phyloP scores from a whole-genome alignment of 2,329 filamentous ascomycete species.

The Penicillium oxalicum region DNA sequence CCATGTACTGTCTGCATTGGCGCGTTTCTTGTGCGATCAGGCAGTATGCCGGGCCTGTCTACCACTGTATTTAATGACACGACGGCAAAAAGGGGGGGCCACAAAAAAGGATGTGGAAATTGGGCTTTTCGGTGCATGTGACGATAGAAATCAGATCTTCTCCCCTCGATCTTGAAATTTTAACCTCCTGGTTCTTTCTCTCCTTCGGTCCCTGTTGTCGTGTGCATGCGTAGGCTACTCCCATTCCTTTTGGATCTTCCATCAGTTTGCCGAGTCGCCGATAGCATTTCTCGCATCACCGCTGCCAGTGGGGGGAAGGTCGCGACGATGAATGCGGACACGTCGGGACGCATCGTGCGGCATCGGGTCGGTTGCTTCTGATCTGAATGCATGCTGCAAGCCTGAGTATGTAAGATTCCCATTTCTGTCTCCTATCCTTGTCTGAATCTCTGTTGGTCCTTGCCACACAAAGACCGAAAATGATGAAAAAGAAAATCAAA shows the following conservation, averaged over 20 bases:
- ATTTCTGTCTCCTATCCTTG: neutral
- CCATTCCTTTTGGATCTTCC: no score
- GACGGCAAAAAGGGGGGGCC: slow-evolving; percentile 29
- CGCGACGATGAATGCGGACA: no score
- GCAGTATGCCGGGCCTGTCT: slow-evolving; percentile 28
- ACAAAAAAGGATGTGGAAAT: slow-evolving; percentile 30
- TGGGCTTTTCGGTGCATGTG: slow-evolving; percentile 30
- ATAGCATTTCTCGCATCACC: no score
- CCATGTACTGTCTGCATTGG: slow-evolving; percentile 22
- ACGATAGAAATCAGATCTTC: slow-evolving; percentile 38
- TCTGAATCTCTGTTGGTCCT: neutral
- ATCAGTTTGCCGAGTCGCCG: no score
- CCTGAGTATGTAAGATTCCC: slow-evolving; percentile 1
- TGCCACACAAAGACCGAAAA: no score
- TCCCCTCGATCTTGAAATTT: slow-evolving; percentile 31
- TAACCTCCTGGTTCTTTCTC: neutral
- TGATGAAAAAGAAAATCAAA: no score
- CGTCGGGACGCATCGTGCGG: no score
- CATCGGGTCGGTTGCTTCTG: neutral
- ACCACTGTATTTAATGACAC: slow-evolving; percentile 38
- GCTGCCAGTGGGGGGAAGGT: no score
- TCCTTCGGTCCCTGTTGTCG: no score
- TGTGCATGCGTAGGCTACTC: no score
- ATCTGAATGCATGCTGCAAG: slow-evolving; percentile 11
- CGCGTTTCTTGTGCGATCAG: slow-evolving; percentile 11